phyloP scores from a whole-genome alignment of 345 rosid genomes.

The Firmiana major region DNA sequence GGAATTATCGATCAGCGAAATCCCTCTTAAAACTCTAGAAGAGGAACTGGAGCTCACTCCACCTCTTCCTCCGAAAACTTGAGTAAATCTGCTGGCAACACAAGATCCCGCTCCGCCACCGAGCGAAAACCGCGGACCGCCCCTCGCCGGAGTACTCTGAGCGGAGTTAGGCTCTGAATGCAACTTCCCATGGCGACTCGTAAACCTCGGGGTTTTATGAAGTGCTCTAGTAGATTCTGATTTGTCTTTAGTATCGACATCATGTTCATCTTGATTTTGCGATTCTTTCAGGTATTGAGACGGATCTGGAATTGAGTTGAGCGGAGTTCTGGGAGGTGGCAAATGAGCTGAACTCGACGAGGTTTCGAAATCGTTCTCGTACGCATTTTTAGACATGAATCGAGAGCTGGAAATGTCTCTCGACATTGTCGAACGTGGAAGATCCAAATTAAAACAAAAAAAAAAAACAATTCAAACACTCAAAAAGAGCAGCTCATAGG shows the following conservation, averaged over 20 bases:
- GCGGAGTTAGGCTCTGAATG: slow-evolving; percentile 65
- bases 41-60: slow-evolving; percentile 36
- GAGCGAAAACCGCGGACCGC: slow-evolving; percentile 49
- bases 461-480: neutral
- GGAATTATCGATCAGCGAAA: slow-evolving; percentile 33
- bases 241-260: slow-evolving; percentile 32
- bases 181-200: slow-evolving; percentile 41
- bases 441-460: neutral
- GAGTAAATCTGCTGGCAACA: slow-evolving; percentile 32
- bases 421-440: slow-evolving; percentile 34
- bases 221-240: slow-evolving; percentile 25
- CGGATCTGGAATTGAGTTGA: slow-evolving; percentile 75
- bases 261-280: slow-evolving; percentile 18
- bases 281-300: slow-evolving; percentile 42
- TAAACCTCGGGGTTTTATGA: slow-evolving; percentile 41
- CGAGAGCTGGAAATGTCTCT: slow-evolving; percentile 32
- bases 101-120: slow-evolving; percentile 34
- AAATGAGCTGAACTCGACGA: slow-evolving; percentile 33
- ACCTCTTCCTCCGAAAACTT: slow-evolving; percentile 44
- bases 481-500: neutral
- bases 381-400: slow-evolving; percentile 26
- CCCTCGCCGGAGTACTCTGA: slow-evolving; percentile 72
- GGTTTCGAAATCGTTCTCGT: slow-evolving; percentile 60
- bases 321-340: slow-evolving; percentile 72
- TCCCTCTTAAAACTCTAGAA: slow-evolving; percentile 49